Conservation (phyloP, 106 monocot genomes). For the Apostasia shenzhenica region DNA sequence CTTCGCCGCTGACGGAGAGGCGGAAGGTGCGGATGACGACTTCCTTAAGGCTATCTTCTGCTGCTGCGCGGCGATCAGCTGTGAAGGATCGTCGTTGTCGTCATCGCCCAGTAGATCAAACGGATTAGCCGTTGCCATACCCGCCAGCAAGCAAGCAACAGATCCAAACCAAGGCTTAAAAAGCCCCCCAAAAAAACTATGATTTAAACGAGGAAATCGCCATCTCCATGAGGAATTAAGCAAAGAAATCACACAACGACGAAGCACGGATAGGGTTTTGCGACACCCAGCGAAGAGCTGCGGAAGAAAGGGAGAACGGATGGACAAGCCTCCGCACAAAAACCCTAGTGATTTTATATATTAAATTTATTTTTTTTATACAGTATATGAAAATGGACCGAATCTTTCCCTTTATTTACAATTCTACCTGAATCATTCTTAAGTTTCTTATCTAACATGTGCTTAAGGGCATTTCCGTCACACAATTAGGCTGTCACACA, state of each 20-base stretch:
- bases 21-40: slow-evolving; percentile 11
- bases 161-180: background rate
- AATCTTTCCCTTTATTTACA: too few relatives aligned
- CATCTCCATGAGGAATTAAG: slow-evolving; percentile 7
- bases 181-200: slow-evolving; percentile 8
- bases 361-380: too few relatives aligned
- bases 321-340: background rate
- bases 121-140: slow-evolving; percentile 54
- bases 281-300: background rate
- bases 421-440: too few relatives aligned
- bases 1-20: slow-evolving; percentile 32
- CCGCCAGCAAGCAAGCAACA: background rate
- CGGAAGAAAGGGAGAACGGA: background rate
- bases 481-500: too few relatives aligned
- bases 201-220: background rate
- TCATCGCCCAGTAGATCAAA: slow-evolving; percentile 67
- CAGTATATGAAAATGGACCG: too few relatives aligned
- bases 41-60: slow-evolving; percentile 34
- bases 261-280: slow-evolving; percentile 13
- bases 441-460: too few relatives aligned
- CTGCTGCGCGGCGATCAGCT: slow-evolving; percentile 36
- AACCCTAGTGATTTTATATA: too few relatives aligned
- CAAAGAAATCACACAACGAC: background rate
- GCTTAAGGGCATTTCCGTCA: too few relatives aligned
- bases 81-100: slow-evolving; percentile 61